phyloP scores from a whole-genome alignment of 75 land plant species.

The Selaginella tamariscina region DNA sequence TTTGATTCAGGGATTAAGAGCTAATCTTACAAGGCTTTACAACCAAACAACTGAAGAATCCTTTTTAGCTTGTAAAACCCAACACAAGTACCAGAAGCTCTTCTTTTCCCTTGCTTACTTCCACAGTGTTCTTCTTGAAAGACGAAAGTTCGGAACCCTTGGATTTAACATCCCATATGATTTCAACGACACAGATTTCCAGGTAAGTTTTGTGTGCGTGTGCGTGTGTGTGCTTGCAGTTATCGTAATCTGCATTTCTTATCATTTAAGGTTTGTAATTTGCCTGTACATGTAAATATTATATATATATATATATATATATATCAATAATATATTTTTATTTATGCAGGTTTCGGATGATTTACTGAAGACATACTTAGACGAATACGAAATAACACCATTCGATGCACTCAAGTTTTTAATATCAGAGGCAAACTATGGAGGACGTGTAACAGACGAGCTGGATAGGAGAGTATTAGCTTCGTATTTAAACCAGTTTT shows the following conservation, averaged over 20 bases:
- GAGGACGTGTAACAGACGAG: slow-evolving; percentile 31
- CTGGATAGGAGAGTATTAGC: slow-evolving; percentile 24
- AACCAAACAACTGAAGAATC: slow-evolving; percentile 24
- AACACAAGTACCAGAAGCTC: slow-evolving; percentile 27
- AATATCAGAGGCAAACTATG: slow-evolving; percentile 30
- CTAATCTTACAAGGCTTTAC: slow-evolving; percentile 23
- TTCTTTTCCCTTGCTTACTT: slow-evolving; percentile 27
- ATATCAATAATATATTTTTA: no score
- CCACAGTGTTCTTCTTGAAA: slow-evolving; percentile 27
- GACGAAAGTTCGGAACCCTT: slow-evolving; percentile 25
- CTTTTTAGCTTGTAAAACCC: slow-evolving; percentile 24
- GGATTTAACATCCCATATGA: slow-evolving; percentile 29
- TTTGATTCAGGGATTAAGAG: slow-evolving; percentile 19
- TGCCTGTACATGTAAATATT: no score
- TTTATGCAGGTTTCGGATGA: slow-evolving; percentile 24
- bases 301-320: no score
- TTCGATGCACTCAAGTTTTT: slow-evolving; percentile 30
- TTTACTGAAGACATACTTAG: slow-evolving; percentile 24
- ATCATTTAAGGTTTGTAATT: no score
- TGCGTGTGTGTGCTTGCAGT: not conserved
- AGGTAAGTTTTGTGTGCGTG: slow-evolving; percentile 16
- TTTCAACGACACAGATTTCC: slow-evolving; percentile 31
- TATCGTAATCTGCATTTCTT: not conserved
- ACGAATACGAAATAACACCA: slow-evolving; percentile 27
- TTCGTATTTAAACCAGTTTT: slow-evolving; percentile 27